Base-by-base conservation (phyloP, 2,329 filamentous ascomycete species). In the Xylariaceae sp. region DNA sequence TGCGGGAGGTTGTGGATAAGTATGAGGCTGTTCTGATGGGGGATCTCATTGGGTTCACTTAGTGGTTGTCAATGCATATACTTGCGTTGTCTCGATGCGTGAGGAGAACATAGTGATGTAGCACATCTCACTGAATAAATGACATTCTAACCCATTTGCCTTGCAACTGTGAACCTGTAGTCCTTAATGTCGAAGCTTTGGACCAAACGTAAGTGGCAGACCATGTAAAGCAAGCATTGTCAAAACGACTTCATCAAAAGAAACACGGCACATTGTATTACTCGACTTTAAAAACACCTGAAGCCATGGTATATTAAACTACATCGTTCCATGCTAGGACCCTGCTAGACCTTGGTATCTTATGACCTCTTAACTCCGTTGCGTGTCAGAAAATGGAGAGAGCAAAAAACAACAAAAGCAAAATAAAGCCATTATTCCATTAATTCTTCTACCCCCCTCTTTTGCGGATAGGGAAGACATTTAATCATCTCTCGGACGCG, bases 1-100 rank as follows among this genome's bases (percentile, higher is more conserved):
- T 92, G 66, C 83, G 87, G 51, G 92, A 97, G 74, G 86, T 90
- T 7, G 85, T 93, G 64, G 90, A 95, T 70, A 88, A 86, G 74
- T 92, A 92, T 70, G 88, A 92, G 73, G 83, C 86, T 58, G 73
- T 90, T 59, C 73, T 96, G 68, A 83, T 94, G 77, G 92, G 92
- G 1, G 83, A 90, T 62, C 73, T 85, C 76, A 77, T 84, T 53
- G 76, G 74, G 1, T 77, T 67, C 55, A 66, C 66, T 2, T 70
- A 63, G 59, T 47, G 13, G n/a, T 4, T 11, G 7, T 8, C 30
- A 15, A 44, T 7, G 18, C 5, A 53, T 42, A 13, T 1, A 23
- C n/a, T 23, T 23, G 11, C 13, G 17, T 8, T 18, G 7, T 9
- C 47, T 1, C 23, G 5, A 30, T 30, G 23, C 23, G 23, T 30